Conservation (phyloP, 306 rosid genomes). For the Lathyrus oleraceus region DNA sequence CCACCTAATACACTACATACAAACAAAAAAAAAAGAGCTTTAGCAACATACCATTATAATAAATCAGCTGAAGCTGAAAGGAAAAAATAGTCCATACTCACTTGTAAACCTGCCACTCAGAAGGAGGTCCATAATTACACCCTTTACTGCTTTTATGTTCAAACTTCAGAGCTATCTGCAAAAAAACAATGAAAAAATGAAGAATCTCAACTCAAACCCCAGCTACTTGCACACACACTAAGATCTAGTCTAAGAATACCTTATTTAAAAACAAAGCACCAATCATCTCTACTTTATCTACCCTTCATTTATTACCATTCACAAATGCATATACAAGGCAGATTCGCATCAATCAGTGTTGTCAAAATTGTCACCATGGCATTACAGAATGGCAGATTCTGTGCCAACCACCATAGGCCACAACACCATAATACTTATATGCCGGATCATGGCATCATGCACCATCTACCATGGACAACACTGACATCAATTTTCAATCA, state of each 20-base stretch:
- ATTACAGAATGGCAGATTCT: not conserved
- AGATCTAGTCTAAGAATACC: not conserved
- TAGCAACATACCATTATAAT: constrained; percentile 19
- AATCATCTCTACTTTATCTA: not conserved
- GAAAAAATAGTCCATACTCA: constrained; percentile 40
- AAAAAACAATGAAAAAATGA: constrained; percentile 3
- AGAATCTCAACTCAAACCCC: constrained; percentile 7
- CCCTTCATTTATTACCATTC: not conserved
- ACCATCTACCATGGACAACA: not conserved
- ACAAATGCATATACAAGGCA: not conserved
- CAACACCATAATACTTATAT: not conserved
- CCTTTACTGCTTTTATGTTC: constrained; percentile 96
- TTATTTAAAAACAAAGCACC: not conserved
- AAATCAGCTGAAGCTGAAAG: not conserved
- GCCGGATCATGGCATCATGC: not conserved
- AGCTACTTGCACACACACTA: constrained; percentile 38
- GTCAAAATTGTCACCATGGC: not conserved
- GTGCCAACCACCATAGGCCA: not conserved
- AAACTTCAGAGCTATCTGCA: constrained; percentile 88
- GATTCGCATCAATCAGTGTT: constrained; percentile 7
- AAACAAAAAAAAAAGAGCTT: not conserved
- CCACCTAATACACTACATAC: constrained; percentile 79
- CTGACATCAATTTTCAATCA: not conserved
- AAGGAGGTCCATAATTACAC: constrained; percentile 92
- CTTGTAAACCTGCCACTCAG: constrained; percentile 96